Evolutionary conservation across 208 protist genomes (phyloP).

Genomic region (Acanthamoeba healyi): DNA sequence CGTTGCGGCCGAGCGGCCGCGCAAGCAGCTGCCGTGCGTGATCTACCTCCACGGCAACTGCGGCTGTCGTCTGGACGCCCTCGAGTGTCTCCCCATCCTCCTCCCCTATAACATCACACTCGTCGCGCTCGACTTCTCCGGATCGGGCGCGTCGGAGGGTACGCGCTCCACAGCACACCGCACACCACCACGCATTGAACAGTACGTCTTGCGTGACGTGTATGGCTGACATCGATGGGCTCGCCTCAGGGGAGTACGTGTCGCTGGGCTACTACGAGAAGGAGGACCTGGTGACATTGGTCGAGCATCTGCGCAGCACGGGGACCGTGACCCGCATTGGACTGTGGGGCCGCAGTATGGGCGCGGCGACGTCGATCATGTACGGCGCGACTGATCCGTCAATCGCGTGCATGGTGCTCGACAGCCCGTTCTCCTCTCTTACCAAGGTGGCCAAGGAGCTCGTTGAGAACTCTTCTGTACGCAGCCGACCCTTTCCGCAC

Average conservation of each 20-base stretch:
- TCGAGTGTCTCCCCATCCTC: conserved; percentile 86
- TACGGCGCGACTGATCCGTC: conserved; percentile 94
- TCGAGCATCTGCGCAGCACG: conserved; percentile 90
- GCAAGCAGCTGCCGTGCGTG: conserved; percentile 57
- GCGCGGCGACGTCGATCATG: conserved; percentile 96
- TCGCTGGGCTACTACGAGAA: conserved; percentile 96
- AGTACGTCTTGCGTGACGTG: background rate
- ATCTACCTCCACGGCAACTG: conserved; percentile 84
- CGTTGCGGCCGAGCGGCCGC: background rate
- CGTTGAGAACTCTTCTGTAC: conserved; percentile 51
- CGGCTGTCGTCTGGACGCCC: conserved; percentile 84
- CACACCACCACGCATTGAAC: background rate
- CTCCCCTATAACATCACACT: conserved; percentile 93
- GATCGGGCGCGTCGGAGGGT: conserved; percentile 93
- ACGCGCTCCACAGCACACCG: no score
- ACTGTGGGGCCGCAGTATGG: conserved; percentile 91
- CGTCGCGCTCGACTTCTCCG: conserved; percentile 95
- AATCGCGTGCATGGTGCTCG: conserved; percentile 94
- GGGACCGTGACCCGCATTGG: conserved; percentile 80
- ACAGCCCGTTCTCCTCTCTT: conserved; percentile 95
- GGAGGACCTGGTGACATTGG: conserved; percentile 93
- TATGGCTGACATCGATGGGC: conserved; percentile 38
- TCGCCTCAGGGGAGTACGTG: conserved; percentile 93
- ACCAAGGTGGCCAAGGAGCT: conserved; percentile 84
- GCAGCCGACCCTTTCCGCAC: background rate